phyloP scores from a whole-genome alignment of 208 protist genomes.

The Acanthamoeba lugdunensis region DNA sequence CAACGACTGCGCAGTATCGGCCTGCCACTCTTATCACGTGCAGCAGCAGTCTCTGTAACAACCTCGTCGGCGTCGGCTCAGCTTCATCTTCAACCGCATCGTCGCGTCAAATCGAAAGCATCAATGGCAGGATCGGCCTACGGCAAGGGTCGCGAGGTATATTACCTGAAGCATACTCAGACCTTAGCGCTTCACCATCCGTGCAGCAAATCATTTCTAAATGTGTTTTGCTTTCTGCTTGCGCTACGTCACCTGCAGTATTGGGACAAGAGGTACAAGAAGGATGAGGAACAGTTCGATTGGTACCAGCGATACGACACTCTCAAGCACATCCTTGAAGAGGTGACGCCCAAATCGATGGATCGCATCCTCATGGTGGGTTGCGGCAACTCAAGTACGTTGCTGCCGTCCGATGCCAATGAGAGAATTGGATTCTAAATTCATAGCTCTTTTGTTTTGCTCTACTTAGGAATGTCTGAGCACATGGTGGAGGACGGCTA shows the following conservation, averaged over 20 bases:
- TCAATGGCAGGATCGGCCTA: neutral
- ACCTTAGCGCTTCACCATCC: neutral
- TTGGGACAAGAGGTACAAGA: slow-evolving; percentile 11
- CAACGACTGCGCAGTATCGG: no score
- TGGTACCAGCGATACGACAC: slow-evolving; percentile 23
- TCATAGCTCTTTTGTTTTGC: neutral
- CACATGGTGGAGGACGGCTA: slow-evolving; percentile 32
- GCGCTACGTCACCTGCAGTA: neutral
- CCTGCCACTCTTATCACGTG: no score
- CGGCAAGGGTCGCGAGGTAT: slow-evolving; percentile 3
- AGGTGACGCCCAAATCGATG: neutral
- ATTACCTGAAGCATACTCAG: neutral
- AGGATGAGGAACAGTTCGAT: slow-evolving; percentile 24
- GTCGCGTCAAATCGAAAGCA: neutral
- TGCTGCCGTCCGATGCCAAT: neutral
- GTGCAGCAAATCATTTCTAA: neutral
- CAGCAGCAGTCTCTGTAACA: no score
- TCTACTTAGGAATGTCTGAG: neutral
- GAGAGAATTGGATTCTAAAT: no score
- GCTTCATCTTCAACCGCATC: no score
- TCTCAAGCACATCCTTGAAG: neutral
- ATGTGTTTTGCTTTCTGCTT: no score
- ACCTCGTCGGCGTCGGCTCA: no score
- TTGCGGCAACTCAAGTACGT: slow-evolving; percentile 23
- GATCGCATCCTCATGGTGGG: slow-evolving; percentile 13